Evolutionary conservation across 768 basidiomycete species (phyloP).

Genomic region (Suillus clintonianus): DNA sequence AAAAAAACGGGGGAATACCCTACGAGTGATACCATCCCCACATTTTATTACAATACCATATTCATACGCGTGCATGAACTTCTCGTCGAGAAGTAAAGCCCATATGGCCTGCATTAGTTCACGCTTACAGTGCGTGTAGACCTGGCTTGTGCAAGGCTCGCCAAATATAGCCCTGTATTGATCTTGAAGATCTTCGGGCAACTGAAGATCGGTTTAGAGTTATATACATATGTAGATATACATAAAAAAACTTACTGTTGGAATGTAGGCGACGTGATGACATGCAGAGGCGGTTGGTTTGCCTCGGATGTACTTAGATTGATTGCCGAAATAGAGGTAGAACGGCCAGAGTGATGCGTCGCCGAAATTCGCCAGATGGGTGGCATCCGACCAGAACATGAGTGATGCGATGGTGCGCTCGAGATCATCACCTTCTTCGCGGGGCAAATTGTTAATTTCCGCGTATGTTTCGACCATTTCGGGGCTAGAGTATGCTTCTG

Average conservation of each 20-base stretch:
- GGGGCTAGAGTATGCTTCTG: slow-evolving; percentile 4
- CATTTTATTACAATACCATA: slow-evolving; percentile 21
- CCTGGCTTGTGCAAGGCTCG: neutral
- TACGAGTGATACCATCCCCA: slow-evolving; percentile 13
- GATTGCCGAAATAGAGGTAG: neutral
- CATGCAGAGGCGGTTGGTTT: slow-evolving; percentile 9
- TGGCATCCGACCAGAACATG: neutral
- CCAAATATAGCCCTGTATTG: neutral
- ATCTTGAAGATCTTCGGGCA: slow-evolving; percentile 4
- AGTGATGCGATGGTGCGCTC: slow-evolving; percentile 10
- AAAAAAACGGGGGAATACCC: slow-evolving; percentile 20
- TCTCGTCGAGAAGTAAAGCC: slow-evolving; percentile 13
- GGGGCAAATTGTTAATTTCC: slow-evolving; percentile 3
- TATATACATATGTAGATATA: too few species aligned
- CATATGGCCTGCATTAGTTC: slow-evolving; percentile 19
- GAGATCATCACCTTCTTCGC: neutral
- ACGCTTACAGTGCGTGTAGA: slow-evolving; percentile 15
- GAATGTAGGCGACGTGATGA: slow-evolving; percentile 16
- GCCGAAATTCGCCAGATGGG: neutral
- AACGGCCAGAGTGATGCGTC: neutral
- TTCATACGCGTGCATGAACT: slow-evolving; percentile 18
- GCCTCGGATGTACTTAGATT: neutral
- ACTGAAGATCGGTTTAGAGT: neutral
- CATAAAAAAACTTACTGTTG: slow-evolving; percentile 1
- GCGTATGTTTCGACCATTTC: neutral